Percentiles rank a stretch among this genome's conserved stretches.
phyloP scores from a whole-genome alignment of 768 basidiomycete genomes.

The Podaxis sp. region DNA sequence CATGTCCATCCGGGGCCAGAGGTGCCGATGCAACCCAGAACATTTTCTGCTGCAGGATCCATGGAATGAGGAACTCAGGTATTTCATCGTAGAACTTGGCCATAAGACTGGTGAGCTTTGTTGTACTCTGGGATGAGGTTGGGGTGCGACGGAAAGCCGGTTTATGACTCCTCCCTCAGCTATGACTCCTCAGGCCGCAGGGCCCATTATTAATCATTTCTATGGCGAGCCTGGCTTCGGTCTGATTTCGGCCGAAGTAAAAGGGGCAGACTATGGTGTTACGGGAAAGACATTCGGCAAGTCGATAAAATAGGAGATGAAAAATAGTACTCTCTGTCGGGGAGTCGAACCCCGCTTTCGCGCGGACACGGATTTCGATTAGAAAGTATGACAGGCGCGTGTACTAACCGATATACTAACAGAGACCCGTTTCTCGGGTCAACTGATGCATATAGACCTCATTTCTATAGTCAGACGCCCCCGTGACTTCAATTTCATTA shows the following conservation, averaged over 20 bases:
- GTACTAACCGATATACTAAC: constrained; percentile 21
- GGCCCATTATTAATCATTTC: too few species aligned
- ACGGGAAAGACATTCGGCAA: too few species aligned
- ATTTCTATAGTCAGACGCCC: not conserved
- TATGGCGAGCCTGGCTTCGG: too few species aligned
- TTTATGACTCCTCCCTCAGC: too few species aligned
- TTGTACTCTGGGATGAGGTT: not conserved
- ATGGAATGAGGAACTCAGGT: constrained; percentile 45
- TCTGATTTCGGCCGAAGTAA: too few species aligned
- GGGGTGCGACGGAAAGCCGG: not conserved
- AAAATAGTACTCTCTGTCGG: constrained; percentile 11
- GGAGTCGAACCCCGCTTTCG: constrained; percentile 21
- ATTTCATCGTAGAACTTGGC: constrained; percentile 54
- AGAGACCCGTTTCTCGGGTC: not conserved
- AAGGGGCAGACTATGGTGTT: too few species aligned
- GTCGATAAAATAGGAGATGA: not conserved
- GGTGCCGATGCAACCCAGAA: constrained; percentile 68
- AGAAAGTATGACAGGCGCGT: constrained; percentile 15
- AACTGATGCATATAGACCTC: not conserved
- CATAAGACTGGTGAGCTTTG: constrained; percentile 35
- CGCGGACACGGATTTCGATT: not conserved
- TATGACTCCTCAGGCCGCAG: too few species aligned
- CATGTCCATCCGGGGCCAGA: constrained; percentile 54
- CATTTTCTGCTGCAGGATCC: constrained; percentile 56
- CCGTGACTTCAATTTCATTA: constrained; percentile 3